phyloP scores from a whole-genome alignment of 805 yeast genomes.

The Kodamaea laetipori region DNA sequence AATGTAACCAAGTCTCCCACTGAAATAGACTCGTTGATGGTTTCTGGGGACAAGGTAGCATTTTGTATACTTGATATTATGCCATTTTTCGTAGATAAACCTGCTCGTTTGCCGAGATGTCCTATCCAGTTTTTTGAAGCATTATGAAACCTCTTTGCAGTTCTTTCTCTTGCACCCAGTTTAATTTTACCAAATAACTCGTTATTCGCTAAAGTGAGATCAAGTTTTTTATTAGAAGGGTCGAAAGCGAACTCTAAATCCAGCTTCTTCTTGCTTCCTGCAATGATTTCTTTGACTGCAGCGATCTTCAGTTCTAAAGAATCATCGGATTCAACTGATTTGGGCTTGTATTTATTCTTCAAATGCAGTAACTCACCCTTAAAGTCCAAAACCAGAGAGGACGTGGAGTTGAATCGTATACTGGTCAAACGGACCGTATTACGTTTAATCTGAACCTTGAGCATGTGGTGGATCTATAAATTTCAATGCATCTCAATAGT shows the following conservation, averaged over 20 bases:
- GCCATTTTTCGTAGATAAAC: background rate
- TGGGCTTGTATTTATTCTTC: no score
- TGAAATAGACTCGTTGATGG: constrained; percentile 24
- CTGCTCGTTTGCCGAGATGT: background rate
- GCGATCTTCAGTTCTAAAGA: no score
- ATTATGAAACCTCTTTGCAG: constrained; percentile 20
- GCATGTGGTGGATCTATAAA: no score
- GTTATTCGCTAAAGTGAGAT: constrained; percentile 23
- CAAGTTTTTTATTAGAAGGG: constrained; percentile 26
- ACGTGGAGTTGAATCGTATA: no score
- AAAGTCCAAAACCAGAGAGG: no score
- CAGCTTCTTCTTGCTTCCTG: background rate
- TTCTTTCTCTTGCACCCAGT: constrained; percentile 21
- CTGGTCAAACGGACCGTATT: background rate
- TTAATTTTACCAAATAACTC: constrained; percentile 22
- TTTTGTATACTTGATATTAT: constrained; percentile 9
- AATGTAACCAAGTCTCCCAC: constrained; percentile 69
- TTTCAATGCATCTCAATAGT: no score
- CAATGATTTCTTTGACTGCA: background rate
- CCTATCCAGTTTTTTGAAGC: constrained; percentile 25
- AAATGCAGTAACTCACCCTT: no score
- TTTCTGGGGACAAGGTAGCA: constrained; percentile 14
- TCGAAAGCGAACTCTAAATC: constrained; percentile 12
- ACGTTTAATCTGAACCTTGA: constrained; percentile 1
- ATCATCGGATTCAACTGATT: no score